phyloP scores from a whole-genome alignment of 2,329 filamentous ascomycete species.

The Pseudonectria buxi region DNA sequence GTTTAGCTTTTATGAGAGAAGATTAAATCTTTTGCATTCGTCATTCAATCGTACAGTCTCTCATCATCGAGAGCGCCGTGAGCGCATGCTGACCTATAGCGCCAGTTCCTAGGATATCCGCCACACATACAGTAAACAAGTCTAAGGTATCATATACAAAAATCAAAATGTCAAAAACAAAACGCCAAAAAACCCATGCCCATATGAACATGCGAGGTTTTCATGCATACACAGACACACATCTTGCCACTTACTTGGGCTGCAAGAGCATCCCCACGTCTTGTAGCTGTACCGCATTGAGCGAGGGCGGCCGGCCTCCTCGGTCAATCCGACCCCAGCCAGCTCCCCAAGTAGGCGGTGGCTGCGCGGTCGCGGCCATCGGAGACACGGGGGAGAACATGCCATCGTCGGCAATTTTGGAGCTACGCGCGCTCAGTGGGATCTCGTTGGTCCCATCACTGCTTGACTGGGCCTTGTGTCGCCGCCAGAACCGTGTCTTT shows the following conservation, averaged over 20 bases:
- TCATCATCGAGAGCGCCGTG: neutral
- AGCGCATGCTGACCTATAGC: neutral
- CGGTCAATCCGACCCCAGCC: conserved; percentile 26
- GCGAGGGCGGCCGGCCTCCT: conserved; percentile 20
- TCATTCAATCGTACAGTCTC: conserved; percentile 12
- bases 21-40: conserved; percentile 10
- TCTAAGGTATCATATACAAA: conserved; percentile 20
- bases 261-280: conserved; percentile 28
- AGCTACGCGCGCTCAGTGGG: conserved; percentile 26
- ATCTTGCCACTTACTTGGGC: neutral
- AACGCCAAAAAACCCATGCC: neutral
- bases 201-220: conserved; percentile 5
- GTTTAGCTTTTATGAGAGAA: neutral
- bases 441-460: conserved; percentile 26
- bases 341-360: conserved; percentile 24
- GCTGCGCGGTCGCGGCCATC: conserved; percentile 9
- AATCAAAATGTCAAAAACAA: conserved; percentile 12
- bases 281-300: conserved; percentile 25
- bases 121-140: too few relatives aligned
- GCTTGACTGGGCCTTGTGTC: conserved; percentile 20
- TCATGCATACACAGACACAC: conserved; percentile 5
- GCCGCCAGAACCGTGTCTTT: conserved; percentile 24
- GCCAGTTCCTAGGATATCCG: neutral
- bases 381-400: conserved; percentile 15
- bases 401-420: conserved; percentile 19